These are phyloP conservation scores for Laetiporus sulphureus DNA, from an alignment of 1,284 basidiomycete genomes.

Conservation along the genomic window DNA sequence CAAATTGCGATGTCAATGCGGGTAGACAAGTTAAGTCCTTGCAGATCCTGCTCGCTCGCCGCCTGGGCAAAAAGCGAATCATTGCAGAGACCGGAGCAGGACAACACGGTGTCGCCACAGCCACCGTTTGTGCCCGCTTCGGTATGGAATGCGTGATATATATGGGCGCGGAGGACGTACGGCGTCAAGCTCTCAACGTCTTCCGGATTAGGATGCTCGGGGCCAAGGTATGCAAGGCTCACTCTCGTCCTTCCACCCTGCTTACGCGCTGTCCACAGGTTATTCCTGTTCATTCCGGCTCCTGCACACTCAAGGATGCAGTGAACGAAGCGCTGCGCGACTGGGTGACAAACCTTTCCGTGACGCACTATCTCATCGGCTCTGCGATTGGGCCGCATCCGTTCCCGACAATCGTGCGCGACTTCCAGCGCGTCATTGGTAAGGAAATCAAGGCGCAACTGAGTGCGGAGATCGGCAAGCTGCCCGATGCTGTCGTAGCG, in stretches of 20 bases:
- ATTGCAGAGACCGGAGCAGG: constrained; percentile 99
- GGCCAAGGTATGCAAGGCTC: constrained; percentile 54
- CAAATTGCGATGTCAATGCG: constrained; percentile 2
- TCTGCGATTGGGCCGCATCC: constrained; percentile 98
- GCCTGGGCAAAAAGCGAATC: constrained; percentile 94
- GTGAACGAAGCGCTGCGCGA: constrained; percentile 96
- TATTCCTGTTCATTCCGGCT: constrained; percentile 90
- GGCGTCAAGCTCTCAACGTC: constrained; percentile 93
- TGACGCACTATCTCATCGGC: constrained; percentile 95
- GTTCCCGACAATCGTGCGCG: constrained; percentile 97
- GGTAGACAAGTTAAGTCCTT: not conserved
- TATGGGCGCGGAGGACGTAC: constrained; percentile 99
- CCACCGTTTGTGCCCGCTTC: constrained; percentile 96
- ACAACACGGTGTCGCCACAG: constrained; percentile 98
- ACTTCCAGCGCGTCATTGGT: constrained; percentile 96
- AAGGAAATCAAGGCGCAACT: constrained; percentile 93
- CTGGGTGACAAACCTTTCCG: constrained; percentile 95
- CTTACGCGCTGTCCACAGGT: constrained; percentile 43
- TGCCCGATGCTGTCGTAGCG: constrained; percentile 93
- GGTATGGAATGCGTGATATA: constrained; percentile 94
- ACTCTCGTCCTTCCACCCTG: constrained; percentile 3
- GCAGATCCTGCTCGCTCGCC: constrained; percentile 85
- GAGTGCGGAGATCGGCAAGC: constrained; percentile 66
- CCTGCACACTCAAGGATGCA: constrained; percentile 95
- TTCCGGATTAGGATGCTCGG: constrained; percentile 98